Evolutionary conservation across 1,284 basidiomycete genomes (phyloP).

Genomic region (Athelia psychrophila): DNA sequence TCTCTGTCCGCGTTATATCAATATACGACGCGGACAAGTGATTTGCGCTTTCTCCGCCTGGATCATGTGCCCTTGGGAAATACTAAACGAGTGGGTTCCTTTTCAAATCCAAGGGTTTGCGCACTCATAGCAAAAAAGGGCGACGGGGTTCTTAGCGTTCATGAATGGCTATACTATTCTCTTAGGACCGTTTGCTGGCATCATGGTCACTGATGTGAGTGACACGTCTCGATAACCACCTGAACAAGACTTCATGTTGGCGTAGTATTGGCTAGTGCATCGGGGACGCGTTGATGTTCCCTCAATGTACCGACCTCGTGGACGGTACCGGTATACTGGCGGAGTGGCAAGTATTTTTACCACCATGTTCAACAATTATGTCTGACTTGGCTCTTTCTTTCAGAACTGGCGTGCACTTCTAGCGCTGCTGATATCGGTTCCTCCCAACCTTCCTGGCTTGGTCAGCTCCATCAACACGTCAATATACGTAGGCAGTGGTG

Average conservation of each 20-base stretch:
- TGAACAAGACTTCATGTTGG: constrained; percentile 3
- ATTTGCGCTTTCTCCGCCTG: constrained; percentile 73
- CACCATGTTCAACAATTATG: constrained; percentile 3
- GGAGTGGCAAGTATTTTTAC: constrained; percentile 49
- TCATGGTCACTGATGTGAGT: constrained; percentile 70
- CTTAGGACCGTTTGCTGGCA: constrained; percentile 69
- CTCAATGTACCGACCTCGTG: constrained; percentile 67
- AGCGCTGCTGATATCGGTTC: constrained; percentile 59
- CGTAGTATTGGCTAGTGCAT: constrained; percentile 67
- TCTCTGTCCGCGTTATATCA: constrained; percentile 65
- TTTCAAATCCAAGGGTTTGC: constrained; percentile 8
- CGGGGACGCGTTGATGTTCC: constrained; percentile 62
- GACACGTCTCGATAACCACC: constrained; percentile 3
- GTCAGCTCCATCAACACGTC: constrained; percentile 61
- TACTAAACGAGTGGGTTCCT: constrained; percentile 35
- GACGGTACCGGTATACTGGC: constrained; percentile 60
- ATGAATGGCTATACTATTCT: constrained; percentile 76
- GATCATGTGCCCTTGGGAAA: constrained; percentile 59
- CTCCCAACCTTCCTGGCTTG: constrained; percentile 66
- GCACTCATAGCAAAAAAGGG: constrained; percentile 22
- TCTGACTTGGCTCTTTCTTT: background rate
- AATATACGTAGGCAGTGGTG: constrained; percentile 48
- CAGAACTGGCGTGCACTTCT: constrained; percentile 75
- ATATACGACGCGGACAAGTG: constrained; percentile 73
- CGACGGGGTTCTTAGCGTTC: constrained; percentile 49